A percentile compares a stretch with the other conserved stretches of the same genome.
These are phyloP conservation scores for Camellia sinensis DNA, from an alignment of 148 eudicot genomes.

Conservation along the genomic window DNA sequence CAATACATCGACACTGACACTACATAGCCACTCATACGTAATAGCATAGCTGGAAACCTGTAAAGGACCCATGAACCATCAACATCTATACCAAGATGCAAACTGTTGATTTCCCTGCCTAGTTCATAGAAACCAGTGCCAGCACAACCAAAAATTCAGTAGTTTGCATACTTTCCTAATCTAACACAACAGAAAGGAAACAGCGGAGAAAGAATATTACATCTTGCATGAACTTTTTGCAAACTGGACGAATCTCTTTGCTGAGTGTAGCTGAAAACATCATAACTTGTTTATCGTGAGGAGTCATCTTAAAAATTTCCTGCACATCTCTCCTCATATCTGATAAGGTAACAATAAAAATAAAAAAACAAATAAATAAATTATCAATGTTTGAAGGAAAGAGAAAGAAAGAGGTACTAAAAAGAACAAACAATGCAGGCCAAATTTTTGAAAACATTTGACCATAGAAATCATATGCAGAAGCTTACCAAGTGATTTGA, in stretches of 20 bases:
- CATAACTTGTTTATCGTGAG: no score
- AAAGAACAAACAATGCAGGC: no score
- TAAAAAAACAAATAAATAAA: not conserved
- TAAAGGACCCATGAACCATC: not conserved
- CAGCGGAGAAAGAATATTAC: constrained; percentile 20
- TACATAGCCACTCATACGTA: no score
- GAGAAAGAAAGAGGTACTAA: no score
- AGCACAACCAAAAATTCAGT: not conserved
- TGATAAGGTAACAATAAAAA: constrained; percentile 2
- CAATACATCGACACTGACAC: no score
- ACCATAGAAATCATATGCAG: no score
- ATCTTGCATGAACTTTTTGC: constrained; percentile 53
- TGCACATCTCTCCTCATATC: constrained; percentile 47
- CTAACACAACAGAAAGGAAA: not conserved
- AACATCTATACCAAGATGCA: not conserved
- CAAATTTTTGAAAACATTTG: no score
- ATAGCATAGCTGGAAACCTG: no score
- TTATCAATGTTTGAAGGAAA: no score
- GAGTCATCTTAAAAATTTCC: constrained; percentile 43
- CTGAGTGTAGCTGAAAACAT: no score
- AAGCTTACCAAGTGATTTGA: no score
- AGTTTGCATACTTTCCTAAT: not conserved
- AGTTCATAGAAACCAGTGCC: no score
- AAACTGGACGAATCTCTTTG: constrained; percentile 45
- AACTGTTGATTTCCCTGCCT: not conserved